phyloP scores from a whole-genome alignment of 2,329 filamentous ascomycete species.

The Paraphaeosphaeria sporulosa region DNA sequence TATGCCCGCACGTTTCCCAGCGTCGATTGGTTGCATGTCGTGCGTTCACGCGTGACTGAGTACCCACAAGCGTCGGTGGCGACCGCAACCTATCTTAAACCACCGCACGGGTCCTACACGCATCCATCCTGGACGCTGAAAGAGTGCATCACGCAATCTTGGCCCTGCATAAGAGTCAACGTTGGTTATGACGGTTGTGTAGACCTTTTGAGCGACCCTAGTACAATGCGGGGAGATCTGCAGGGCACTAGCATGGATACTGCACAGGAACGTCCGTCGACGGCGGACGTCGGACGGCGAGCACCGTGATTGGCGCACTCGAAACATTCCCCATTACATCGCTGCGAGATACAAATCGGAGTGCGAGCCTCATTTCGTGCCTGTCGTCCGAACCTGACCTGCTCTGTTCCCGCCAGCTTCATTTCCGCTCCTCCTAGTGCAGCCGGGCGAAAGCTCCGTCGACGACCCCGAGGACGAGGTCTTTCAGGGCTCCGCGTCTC shows the following conservation, averaged over 20 bases:
- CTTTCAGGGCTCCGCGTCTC: not conserved
- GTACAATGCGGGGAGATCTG: constrained; percentile 10
- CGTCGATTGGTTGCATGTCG: constrained; percentile 15
- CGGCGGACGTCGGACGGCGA: not conserved
- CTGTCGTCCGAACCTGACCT: not conserved
- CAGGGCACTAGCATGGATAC: constrained; percentile 7
- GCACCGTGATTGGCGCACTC: not conserved
- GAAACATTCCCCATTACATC: not conserved
- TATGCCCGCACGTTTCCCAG: constrained; percentile 57
- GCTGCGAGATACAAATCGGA: not conserved
- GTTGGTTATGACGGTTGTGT: not conserved
- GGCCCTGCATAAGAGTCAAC: not conserved
- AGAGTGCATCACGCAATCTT: constrained; percentile 7
- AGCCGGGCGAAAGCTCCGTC: too few species aligned
- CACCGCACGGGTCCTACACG: not conserved
- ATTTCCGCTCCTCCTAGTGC: not conserved
- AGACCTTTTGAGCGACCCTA: not conserved
- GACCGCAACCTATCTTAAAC: not conserved
- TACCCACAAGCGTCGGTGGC: not conserved
- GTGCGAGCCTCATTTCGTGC: not conserved
- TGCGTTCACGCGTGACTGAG: not conserved
- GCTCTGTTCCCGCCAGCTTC: not conserved
- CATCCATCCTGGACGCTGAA: not conserved
- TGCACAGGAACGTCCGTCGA: not conserved
- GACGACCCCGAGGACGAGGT: not conserved